These are phyloP conservation scores for Xylaria digitata DNA, from an alignment of 2,329 filamentous ascomycete genomes.

Conservation along the genomic window DNA sequence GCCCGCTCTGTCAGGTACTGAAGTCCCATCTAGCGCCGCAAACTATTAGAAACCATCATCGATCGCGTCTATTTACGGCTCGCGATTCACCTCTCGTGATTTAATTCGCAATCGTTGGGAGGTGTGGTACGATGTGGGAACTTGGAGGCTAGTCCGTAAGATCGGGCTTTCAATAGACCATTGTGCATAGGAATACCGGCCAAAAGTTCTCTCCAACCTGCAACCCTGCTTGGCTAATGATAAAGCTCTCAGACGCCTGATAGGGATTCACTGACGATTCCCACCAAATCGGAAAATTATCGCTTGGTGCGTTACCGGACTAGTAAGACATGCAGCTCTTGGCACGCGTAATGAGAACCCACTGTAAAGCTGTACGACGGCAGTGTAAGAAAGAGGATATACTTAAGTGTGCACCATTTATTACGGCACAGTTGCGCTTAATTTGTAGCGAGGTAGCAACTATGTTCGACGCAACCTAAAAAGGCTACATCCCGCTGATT, in stretches of 20 bases:
- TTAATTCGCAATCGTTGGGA: background rate
- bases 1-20: conserved; percentile 34
- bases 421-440: conserved; percentile 8
- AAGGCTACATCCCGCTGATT: conserved; percentile 2
- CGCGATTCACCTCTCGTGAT: background rate
- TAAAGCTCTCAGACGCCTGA: conserved; percentile 25
- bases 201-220: conserved; percentile 21
- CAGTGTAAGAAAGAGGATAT: background rate
- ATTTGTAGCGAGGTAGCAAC: background rate
- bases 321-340: conserved; percentile 38
- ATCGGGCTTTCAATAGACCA: conserved; percentile 35
- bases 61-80: conserved; percentile 22
- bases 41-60: conserved; percentile 21
- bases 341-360: conserved; percentile 23
- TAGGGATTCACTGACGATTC: conserved; percentile 26
- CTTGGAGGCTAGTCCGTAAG: conserved; percentile 28
- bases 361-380: conserved; percentile 2
- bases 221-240: conserved; percentile 36
- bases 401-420: background rate
- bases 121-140: conserved; percentile 12
- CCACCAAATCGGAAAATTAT: conserved; percentile 38
- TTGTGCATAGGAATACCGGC: conserved; percentile 15
- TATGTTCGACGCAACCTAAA: conserved; percentile 10
- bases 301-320: conserved; percentile 33
- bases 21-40: conserved; percentile 8